Evolutionary conservation across 106 monocot species (phyloP).

Genomic region (Dioscorea dumetorum): DNA sequence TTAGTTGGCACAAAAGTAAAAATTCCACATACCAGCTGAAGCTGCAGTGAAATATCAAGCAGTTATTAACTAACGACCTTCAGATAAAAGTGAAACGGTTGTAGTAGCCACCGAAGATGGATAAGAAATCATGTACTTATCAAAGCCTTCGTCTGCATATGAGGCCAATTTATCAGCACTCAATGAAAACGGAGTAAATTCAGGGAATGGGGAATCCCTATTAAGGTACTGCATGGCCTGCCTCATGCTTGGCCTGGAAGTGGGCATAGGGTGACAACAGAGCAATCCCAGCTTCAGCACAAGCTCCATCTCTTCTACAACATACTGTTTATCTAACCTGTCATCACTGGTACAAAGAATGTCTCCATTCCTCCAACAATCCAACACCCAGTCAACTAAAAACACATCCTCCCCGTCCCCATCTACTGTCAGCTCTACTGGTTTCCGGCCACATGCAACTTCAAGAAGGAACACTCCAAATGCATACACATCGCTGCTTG

Average conservation of each 20-base stretch:
- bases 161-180: background rate
- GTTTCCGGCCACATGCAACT: constrained; percentile 17
- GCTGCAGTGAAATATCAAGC: too few species aligned
- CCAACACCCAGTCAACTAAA: constrained; percentile 4
- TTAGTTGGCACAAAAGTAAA: too few species aligned
- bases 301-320: constrained; percentile 8
- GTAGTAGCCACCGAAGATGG: background rate
- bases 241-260: constrained; percentile 14
- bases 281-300: constrained; percentile 3
- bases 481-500: constrained; percentile 10
- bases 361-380: constrained; percentile 7
- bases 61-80: constrained; percentile 1
- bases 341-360: background rate
- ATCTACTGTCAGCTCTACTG: background rate
- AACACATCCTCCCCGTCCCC: background rate
- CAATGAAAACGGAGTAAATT: background rate
- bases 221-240: constrained; percentile 6
- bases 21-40: too few species aligned
- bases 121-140: constrained; percentile 5
- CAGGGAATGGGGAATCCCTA: background rate
- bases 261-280: constrained; percentile 1
- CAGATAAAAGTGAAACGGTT: background rate
- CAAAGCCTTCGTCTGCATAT: constrained; percentile 1
- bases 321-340: background rate
- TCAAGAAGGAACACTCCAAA: constrained; percentile 17